These are phyloP conservation scores for Asterophora parasitica DNA, from an alignment of 768 basidiomycete genomes.

Conservation along the genomic window DNA sequence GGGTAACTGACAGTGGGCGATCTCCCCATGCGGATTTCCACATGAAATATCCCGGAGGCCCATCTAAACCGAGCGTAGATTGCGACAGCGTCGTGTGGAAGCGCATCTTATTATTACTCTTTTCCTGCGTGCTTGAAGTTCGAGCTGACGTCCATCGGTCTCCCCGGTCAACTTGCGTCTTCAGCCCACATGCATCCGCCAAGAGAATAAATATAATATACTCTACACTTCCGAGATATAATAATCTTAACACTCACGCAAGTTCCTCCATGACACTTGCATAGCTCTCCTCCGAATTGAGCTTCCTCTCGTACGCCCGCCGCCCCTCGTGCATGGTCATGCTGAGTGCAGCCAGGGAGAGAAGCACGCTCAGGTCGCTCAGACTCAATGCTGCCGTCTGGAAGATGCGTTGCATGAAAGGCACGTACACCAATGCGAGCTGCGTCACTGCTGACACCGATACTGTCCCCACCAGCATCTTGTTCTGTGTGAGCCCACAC, in stretches of 20 bases:
- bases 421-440: constrained; percentile 84
- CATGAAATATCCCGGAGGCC: constrained; percentile 1
- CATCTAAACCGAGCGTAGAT: neutral
- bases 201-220: constrained; percentile 6
- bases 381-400: constrained; percentile 79
- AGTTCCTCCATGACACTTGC: constrained; percentile 52
- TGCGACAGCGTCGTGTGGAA: neutral
- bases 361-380: constrained; percentile 65
- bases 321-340: constrained; percentile 73
- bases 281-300: constrained; percentile 51
- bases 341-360: constrained; percentile 62
- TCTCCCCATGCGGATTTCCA: constrained; percentile 2
- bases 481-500: constrained; percentile 79
- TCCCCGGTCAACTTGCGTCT: no score
- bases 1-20: neutral
- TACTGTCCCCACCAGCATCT: constrained; percentile 86
- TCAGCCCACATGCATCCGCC: neutral
- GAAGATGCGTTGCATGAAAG: constrained; percentile 88
- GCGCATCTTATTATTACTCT: neutral
- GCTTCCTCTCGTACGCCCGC: constrained; percentile 68
- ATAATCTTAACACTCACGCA: constrained; percentile 31
- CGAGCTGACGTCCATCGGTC: no score
- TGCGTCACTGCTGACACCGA: constrained; percentile 82
- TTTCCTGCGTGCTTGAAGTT: no score
- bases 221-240: neutral